phyloP scores from a whole-genome alignment of 2,329 filamentous ascomycete species.

The Allantophomopsis lycopodina region DNA sequence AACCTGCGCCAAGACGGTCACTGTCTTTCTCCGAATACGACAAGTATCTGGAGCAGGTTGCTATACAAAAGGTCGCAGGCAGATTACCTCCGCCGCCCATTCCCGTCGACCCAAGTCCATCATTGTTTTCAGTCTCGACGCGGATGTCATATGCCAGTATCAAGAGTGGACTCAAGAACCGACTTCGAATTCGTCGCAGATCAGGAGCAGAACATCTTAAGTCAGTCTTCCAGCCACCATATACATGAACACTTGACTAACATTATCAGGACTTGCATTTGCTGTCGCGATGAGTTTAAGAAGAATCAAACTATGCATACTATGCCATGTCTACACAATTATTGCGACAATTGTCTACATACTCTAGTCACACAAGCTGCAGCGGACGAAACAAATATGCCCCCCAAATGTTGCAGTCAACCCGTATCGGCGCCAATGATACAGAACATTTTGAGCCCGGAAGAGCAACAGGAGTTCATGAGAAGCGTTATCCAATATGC shows the following conservation, averaged over 20 bases:
- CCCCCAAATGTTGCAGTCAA: slow-evolving; percentile 44
- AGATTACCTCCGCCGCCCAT: slow-evolving; percentile 5
- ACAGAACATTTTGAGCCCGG: slow-evolving; percentile 31
- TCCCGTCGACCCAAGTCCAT: slow-evolving; percentile 11
- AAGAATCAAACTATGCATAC: slow-evolving; percentile 28
- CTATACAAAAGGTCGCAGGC: slow-evolving; percentile 4
- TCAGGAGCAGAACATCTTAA: slow-evolving; percentile 8
- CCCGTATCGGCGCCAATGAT: slow-evolving; percentile 36
- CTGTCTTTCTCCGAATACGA: slow-evolving; percentile 17
- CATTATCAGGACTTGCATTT: slow-evolving; percentile 29
- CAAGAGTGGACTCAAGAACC: slow-evolving; percentile 12
- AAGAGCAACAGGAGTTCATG: slow-evolving; percentile 39
- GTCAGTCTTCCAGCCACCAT: slow-evolving; percentile 9
- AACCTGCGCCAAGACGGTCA: slow-evolving; percentile 8
- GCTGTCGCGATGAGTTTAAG: slow-evolving; percentile 39
- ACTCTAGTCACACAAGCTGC: slow-evolving; percentile 39
- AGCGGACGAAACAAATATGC: slow-evolving; percentile 45
- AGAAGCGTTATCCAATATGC: slow-evolving; percentile 42
- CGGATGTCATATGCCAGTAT: slow-evolving; percentile 13
- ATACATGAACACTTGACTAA: background rate
- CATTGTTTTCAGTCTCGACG: slow-evolving; percentile 15
- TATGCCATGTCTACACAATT: slow-evolving; percentile 42
- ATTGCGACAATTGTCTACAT: slow-evolving; percentile 39
- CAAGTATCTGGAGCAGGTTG: slow-evolving; percentile 12
- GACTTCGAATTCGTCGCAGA: slow-evolving; percentile 9